phyloP scores from a whole-genome alignment of 2,329 filamentous ascomycete genomes.

The Shiraia bambusicola region DNA sequence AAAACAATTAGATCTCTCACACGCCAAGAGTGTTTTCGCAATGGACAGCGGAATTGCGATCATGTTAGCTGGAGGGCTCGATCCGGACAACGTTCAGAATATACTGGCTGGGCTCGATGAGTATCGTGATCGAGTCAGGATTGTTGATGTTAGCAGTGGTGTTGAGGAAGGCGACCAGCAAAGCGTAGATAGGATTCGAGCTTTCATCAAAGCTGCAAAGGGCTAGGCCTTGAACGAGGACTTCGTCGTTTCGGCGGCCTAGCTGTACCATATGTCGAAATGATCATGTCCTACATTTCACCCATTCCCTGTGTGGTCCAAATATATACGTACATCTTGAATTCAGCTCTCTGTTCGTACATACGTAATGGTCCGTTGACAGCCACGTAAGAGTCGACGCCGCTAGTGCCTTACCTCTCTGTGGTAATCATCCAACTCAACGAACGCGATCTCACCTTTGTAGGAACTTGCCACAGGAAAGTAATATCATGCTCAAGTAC shows the following conservation, averaged over 20 bases:
- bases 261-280: no score
- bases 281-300: neutral
- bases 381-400: neutral
- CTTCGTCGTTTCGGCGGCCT: no score
- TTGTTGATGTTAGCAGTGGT: conserved; percentile 91
- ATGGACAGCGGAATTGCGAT: conserved; percentile 71
- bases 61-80: conserved; percentile 82
- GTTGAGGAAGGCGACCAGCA: conserved; percentile 81
- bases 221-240: conserved; percentile 6
- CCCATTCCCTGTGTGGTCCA: neutral
- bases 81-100: conserved; percentile 73
- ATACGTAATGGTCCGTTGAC: no score
- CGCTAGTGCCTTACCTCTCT: conserved; percentile 14
- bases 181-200: conserved; percentile 74
- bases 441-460: conserved; percentile 14
- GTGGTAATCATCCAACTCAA: neutral
- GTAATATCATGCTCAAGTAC: conserved; percentile 3
- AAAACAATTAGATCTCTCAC: conserved; percentile 69
- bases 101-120: conserved; percentile 65
- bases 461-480: conserved; percentile 5
- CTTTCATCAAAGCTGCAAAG: conserved; percentile 74
- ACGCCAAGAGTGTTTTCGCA: conserved; percentile 66
- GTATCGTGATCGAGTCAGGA: conserved; percentile 65
- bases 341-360: no score
- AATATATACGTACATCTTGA: neutral